Evolutionary conservation across 305 asterid genomes (phyloP), one percentile per base, ranked within the genome.

Genomic region (Solanum hybrid): DNA sequence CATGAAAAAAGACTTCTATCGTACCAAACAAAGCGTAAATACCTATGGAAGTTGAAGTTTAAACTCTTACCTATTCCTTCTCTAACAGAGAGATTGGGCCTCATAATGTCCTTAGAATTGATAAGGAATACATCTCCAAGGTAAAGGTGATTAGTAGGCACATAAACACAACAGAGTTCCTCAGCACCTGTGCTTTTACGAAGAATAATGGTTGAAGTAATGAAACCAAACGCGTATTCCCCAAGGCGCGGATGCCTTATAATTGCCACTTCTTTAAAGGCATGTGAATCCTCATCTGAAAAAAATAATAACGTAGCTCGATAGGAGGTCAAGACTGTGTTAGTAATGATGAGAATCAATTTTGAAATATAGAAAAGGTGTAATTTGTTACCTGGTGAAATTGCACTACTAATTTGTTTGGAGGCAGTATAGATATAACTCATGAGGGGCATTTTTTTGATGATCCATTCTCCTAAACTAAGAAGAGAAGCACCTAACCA

Each of bases 111-210:
- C 89, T 92, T 92, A 87, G 67, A 90, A 80, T 91, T 92, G 71
- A 92, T 80, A 39, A 92, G 91, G 87, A 90, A 92, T 74, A 92
- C 89, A 81, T 91, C 94, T 78, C 94, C 94, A 69, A 92, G 90
- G 90, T 92, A 92, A 40, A 92, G 94, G 8, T 92, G 94, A 89
- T 92, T 92, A 18, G 94, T 91, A 7, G 94, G 94, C n/a, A 92
- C 75, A 76, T 92, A 92, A 76, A 92, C 93, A 81, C 92, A 85
- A 86, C 90, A 92, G 14, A 92, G 91, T 86, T 92, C 93, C 88
- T 92, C 93, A 0, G 90, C 92, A 36, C 93, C 93, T 35, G 87
- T 51, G 77, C 84, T 89, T 10, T 42, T 90, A 28, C 88, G 91
- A 4, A 89, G 91, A 87, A 89, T 64, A 34, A 83, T 83, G 71